These are phyloP conservation scores for Fraxinus dipetala DNA, from an alignment of 305 asterid species.

Conservation along the genomic window DNA sequence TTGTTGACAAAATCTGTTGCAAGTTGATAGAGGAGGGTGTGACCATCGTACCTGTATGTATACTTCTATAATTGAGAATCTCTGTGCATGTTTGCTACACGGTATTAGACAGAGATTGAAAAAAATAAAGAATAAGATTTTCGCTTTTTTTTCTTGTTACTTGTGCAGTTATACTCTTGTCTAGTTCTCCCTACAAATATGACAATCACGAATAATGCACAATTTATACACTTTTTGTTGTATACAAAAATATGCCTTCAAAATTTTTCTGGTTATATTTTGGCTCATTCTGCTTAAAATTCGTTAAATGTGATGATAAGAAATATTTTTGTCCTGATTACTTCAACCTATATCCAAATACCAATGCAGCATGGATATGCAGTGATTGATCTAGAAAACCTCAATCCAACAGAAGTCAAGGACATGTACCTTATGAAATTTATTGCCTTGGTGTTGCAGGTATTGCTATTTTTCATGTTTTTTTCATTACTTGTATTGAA, in stretches of 20 bases:
- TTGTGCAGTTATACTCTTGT: not conserved
- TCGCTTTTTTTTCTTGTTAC: not conserved
- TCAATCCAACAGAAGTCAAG: slow-evolving; percentile 41
- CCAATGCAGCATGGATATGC: slow-evolving; percentile 76
- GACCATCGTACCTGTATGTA: slow-evolving; percentile 67
- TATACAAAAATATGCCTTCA: not conserved
- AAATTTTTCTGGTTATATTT: not conserved
- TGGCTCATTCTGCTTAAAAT: slow-evolving; percentile 1
- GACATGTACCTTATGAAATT: slow-evolving; percentile 60
- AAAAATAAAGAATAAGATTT: not conserved
- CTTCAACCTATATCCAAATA: slow-evolving; percentile 4
- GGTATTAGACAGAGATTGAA: not conserved
- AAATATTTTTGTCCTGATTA: slow-evolving; percentile 11
- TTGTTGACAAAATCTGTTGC: slow-evolving; percentile 56
- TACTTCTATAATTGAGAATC: slow-evolving; percentile 23
- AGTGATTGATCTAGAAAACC: slow-evolving; percentile 51
- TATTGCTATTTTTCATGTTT: slow-evolving; percentile 28
- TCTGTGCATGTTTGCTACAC: not conserved
- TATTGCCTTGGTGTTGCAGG: slow-evolving; percentile 70
- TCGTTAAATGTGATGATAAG: not conserved
- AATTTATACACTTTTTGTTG: slow-evolving; percentile 3
- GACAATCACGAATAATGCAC: not conserved
- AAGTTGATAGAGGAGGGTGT: slow-evolving; percentile 51
- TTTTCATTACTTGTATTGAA: slow-evolving; percentile 6
- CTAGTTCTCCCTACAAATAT: not conserved